Evolutionary conservation across 805 yeast species (phyloP).

Genomic region (Pichia sporocuriosa): DNA sequence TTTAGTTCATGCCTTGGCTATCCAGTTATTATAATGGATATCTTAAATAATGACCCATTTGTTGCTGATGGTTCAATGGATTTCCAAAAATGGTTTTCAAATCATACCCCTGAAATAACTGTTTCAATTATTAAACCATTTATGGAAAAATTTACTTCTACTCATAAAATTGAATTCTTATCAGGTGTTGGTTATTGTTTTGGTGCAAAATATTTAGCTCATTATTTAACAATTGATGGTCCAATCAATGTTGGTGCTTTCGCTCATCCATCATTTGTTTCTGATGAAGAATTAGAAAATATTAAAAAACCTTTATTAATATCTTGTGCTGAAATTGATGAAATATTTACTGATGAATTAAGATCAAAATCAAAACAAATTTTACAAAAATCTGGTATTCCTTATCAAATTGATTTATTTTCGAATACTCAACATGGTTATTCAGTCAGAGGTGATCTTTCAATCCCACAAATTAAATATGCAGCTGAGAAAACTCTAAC

Average conservation of each 20-base stretch:
- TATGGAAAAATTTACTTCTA: slow-evolving; percentile 37
- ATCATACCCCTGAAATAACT: slow-evolving; percentile 35
- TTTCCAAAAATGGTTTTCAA: slow-evolving; percentile 39
- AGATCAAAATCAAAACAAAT: slow-evolving; percentile 56
- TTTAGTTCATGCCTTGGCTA: slow-evolving; percentile 53
- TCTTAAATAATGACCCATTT: slow-evolving; percentile 50
- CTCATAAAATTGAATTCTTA: slow-evolving; percentile 37
- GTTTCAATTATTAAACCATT: slow-evolving; percentile 43
- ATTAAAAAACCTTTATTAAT: slow-evolving; percentile 58
- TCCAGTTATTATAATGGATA: slow-evolving; percentile 67
- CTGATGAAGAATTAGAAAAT: slow-evolving; percentile 55
- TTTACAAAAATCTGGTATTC: slow-evolving; percentile 38
- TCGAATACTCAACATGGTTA: slow-evolving; percentile 70
- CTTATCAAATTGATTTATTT: slow-evolving; percentile 56
- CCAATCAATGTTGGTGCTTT: slow-evolving; percentile 52
- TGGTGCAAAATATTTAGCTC: slow-evolving; percentile 69
- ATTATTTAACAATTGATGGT: slow-evolving; percentile 37
- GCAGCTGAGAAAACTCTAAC: slow-evolving; percentile 61
- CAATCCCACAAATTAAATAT: slow-evolving; percentile 44
- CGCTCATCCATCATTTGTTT: slow-evolving; percentile 79
- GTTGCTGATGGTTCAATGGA: slow-evolving; percentile 21
- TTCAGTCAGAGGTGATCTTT: slow-evolving; percentile 69
- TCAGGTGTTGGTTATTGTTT: slow-evolving; percentile 74
- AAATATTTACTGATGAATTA: slow-evolving; percentile 53
- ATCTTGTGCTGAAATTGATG: slow-evolving; percentile 69